Base-by-base conservation (phyloP, 2,329 filamentous ascomycete genomes). In the Epichloe typhina region DNA sequence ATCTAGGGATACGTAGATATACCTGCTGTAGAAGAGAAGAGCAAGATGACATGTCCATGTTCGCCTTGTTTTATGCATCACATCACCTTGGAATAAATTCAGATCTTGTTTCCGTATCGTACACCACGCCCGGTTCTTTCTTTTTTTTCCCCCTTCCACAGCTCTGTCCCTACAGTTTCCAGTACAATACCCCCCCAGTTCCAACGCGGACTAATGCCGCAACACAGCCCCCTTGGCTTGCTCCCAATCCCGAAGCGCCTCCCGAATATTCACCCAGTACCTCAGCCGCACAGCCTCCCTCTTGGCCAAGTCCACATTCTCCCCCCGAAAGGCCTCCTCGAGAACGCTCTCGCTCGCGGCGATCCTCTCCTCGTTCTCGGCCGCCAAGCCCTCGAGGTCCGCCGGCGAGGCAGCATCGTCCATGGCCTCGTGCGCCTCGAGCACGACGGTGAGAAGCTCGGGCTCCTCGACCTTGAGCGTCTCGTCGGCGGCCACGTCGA, bases 251-350 rank as follows among this genome's bases (percentile, higher is more conserved):
- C 84, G 73, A 61, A 96, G 71, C 45, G 82, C 86, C 66, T 94
- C 85, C 55, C 81, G 77, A 54, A 97, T 83, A 67, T 90, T 95
- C 51, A 85, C 77, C 91, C 91, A 96, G 71, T 96, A 97, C 65
- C 88, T 74, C 70, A 96, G 68, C 65, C 78, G 74, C 2, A 95
- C 81, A 44, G 83, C 82, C 75, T 94, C 88, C 54, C 64, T 67
- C 68, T 77, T 82, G 15, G 89, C 91, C 8, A 55, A 68, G 40
- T 82, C 75, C 39, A 86, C 63, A 62, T 91, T 79, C 46, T 84
- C 85, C 8, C 1, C 59, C 54, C 70, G 73, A 62, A 97, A 91
- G 0, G 82, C 79, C 50, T 65, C 60, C 45, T 77, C 85, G 23
- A 97, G 61, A 1, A 68, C 64, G 47, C 66, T 67, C 62, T 90